Conservation (phyloP, 352 stramenopile genomes). For the Phytophthora pisi region DNA sequence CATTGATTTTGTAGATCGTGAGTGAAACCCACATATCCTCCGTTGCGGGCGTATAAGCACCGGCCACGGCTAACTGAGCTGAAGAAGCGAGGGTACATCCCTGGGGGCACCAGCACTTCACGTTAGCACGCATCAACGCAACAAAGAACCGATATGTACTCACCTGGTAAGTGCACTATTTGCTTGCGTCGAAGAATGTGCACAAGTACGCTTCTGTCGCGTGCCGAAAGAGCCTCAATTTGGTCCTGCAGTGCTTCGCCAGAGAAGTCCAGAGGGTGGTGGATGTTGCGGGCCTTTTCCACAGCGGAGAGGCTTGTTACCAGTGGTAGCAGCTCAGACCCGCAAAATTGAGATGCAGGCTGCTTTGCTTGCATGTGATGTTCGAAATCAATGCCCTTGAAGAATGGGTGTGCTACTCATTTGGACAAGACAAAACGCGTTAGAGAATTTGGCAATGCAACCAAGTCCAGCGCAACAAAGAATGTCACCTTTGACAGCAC, state of each 20-base stretch:
- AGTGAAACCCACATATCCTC: constrained; percentile 64
- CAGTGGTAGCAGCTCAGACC: constrained; percentile 51
- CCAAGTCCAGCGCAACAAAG: background rate
- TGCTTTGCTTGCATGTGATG: constrained; percentile 52
- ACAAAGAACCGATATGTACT: background rate
- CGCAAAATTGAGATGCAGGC: constrained; percentile 50
- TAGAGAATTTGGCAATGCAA: background rate
- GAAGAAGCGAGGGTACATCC: constrained; percentile 82
- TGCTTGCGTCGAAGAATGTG: constrained; percentile 81
- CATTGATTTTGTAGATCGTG: constrained; percentile 83
- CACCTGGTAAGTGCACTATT: constrained; percentile 68
- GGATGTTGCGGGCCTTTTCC: constrained; percentile 41
- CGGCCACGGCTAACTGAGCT: constrained; percentile 46
- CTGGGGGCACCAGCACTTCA: constrained; percentile 22
- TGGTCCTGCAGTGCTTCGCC: constrained; percentile 45
- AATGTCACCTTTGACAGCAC: constrained; percentile 63
- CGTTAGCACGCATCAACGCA: constrained; percentile 11
- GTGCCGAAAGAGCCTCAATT: constrained; percentile 40
- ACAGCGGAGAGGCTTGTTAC: constrained; percentile 44
- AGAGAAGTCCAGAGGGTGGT: constrained; percentile 31
- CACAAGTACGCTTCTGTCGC: constrained; percentile 62
- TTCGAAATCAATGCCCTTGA: constrained; percentile 67
- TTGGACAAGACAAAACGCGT: constrained; percentile 4
- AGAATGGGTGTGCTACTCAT: constrained; percentile 74
- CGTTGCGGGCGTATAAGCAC: constrained; percentile 61